Base-by-base conservation (phyloP, 2,329 filamentous ascomycete genomes). In the Pestalotiopsis sp. region DNA sequence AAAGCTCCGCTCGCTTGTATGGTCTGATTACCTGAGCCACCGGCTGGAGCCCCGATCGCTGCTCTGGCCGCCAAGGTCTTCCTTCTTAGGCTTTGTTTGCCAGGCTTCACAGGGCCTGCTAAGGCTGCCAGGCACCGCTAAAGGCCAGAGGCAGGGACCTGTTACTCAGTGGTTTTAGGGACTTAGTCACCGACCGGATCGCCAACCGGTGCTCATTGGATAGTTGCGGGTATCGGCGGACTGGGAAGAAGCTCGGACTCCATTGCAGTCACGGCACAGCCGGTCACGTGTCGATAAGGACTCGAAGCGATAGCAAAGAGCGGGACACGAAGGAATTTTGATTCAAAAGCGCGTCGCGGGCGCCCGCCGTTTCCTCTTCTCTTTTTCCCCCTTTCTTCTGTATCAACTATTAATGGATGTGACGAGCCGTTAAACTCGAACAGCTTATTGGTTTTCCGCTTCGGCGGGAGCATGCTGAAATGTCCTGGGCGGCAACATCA, bases 401-500 rank as follows among this genome's bases (percentile, higher is more conserved):
- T 80, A 88, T 81, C 89, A 93, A 93, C 91, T 93, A 93, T 88
- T n/a, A 88, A 87, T 90, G 91, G 89, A 88, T 79, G 85, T 91
- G 91, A 94, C 87, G 91, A 92, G 89, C 83, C 86, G 88, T 86
- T 86, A 85, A 77, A 35, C 30, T 64, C 48, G 30, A 48, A 78
- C 84, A 85, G 81, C 80, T 82, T 79, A 90, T 81, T 81, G 79
- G 79, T 75, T 79, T 82, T 84, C 83, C 81, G 81, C 82, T 79
- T 81, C 76, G 78, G 79, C 81, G 83, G 85, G 83, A 83, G 82
- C 82, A 84, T 90, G 88, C 81, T 87, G 88, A 89, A 70, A 89
- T 91, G 88, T 88, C 82, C 82, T 81, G 85, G 58, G 86, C 86
- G 79, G 83, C 86, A 84, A 35, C 77, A 79, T 86, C 83, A 90